A percentile compares a stretch with the other conserved stretches of the same genome.
phyloP scores from a whole-genome alignment of 2,329 filamentous ascomycete species.

The Madurella fahalii region DNA sequence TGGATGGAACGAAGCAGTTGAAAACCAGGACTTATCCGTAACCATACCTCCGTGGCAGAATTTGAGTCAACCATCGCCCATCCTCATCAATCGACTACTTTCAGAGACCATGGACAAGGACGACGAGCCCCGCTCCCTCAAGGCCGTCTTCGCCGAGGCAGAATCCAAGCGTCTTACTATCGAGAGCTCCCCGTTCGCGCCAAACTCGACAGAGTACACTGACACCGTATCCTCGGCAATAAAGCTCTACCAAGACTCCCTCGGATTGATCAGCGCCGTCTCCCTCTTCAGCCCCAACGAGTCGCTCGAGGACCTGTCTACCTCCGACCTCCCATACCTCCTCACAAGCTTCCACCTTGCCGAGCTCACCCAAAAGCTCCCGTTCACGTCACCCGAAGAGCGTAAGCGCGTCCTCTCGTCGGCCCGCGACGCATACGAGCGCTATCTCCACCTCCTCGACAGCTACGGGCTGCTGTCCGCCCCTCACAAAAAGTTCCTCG shows the following conservation, averaged over 20 bases:
- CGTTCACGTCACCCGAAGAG: constrained; percentile 47
- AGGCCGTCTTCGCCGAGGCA: constrained; percentile 46
- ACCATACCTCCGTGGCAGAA: too few species aligned
- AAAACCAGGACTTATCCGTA: too few species aligned
- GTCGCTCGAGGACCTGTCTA: constrained; percentile 77
- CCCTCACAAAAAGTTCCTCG: constrained; percentile 64
- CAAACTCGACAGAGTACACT: constrained; percentile 62
- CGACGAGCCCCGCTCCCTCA: constrained; percentile 47
- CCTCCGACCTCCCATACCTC: constrained; percentile 81
- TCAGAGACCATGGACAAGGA: constrained; percentile 35
- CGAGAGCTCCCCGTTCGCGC: constrained; percentile 58
- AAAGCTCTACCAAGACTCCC: constrained; percentile 67
- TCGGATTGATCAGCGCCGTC: constrained; percentile 63
- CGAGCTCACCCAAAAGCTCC: constrained; percentile 69
- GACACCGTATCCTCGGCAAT: constrained; percentile 65
- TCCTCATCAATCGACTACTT: neutral
- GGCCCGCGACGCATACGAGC: constrained; percentile 69
- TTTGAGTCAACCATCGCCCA: neutral
- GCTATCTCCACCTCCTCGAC: constrained; percentile 72
- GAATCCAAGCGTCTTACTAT: constrained; percentile 53
- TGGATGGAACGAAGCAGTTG: too few species aligned
- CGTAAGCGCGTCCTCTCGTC: constrained; percentile 59
- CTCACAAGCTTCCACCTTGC: constrained; percentile 74
- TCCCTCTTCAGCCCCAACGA: constrained; percentile 92
- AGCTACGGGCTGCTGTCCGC: constrained; percentile 68